Percentiles rank a stretch among this genome's conserved stretches.
Conservation (phyloP, 176 grass and related monocot genomes). For the Alopecurus myosuroides region DNA sequence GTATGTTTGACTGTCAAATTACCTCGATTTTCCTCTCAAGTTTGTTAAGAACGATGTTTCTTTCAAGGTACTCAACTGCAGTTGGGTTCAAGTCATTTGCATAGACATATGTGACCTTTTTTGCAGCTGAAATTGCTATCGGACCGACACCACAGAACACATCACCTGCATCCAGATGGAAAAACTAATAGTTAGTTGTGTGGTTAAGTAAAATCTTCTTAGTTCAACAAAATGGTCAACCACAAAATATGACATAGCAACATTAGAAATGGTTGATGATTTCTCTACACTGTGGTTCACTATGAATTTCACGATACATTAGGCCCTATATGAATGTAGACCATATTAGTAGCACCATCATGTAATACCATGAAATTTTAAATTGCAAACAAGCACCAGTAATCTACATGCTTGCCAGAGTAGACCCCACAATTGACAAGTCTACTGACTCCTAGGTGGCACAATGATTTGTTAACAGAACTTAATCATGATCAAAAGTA, state of each 20-base stretch:
- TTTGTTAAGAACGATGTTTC: conserved; percentile 87
- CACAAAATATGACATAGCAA: neutral
- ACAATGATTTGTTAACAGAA: conserved; percentile 9
- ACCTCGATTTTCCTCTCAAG: conserved; percentile 93
- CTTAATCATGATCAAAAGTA: neutral
- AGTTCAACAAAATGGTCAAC: neutral
- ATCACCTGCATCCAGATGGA: conserved; percentile 55
- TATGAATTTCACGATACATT: neutral
- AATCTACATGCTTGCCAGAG: neutral
- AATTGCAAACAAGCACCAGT: neutral
- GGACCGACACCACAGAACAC: conserved; percentile 90
- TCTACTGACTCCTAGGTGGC: neutral
- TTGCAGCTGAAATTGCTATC: conserved; percentile 76
- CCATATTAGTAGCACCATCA: neutral
- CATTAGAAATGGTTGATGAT: neutral
- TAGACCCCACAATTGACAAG: neutral
- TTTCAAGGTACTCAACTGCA: conserved; percentile 82
- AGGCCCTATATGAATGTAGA: neutral
- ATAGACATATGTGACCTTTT: conserved; percentile 82
- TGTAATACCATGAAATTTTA: neutral
- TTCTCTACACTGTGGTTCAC: neutral
- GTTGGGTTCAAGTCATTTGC: conserved; percentile 92
- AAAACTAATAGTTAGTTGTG: conserved; percentile 11
- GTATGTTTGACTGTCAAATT: neutral
- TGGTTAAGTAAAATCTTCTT: neutral